Conservation (phyloP, 2,329 filamentous ascomycete genomes). For the Rhynchosporium graminicola region DNA sequence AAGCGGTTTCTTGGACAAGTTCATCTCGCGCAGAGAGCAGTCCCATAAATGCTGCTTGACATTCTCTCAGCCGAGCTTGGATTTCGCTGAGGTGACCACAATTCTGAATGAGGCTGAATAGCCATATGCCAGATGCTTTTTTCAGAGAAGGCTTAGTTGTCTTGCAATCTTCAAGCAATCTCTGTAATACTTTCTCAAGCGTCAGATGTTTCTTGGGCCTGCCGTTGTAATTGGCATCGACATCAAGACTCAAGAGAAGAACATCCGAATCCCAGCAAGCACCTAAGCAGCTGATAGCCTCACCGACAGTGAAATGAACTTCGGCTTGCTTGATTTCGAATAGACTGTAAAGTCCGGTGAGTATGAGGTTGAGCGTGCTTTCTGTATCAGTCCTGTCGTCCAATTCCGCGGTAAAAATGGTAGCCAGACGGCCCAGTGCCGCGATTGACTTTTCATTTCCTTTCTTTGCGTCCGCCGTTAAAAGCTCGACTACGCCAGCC, state of each 20-base stretch:
- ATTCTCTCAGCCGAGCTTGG: conserved; percentile 72
- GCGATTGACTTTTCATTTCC: conserved; percentile 80
- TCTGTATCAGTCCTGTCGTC: conserved; percentile 40
- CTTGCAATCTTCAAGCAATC: conserved; percentile 74
- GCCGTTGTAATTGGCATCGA: conserved; percentile 56
- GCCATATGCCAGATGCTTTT: conserved; percentile 93
- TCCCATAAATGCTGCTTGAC: conserved; percentile 83
- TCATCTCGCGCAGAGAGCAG: conserved; percentile 88
- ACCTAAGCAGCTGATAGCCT: conserved; percentile 77
- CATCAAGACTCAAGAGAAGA: conserved; percentile 72
- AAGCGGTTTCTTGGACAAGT: conserved; percentile 93
- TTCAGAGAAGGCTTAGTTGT: conserved; percentile 85
- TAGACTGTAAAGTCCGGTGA: conserved; percentile 70
- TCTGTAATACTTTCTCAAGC: conserved; percentile 54
- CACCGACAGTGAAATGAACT: conserved; percentile 86
- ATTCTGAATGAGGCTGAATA: conserved; percentile 87
- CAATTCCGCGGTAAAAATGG: conserved; percentile 54
- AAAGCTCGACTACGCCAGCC: conserved; percentile 54
- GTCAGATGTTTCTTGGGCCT: conserved; percentile 45
- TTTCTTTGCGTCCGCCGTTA: conserved; percentile 71
- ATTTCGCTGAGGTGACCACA: conserved; percentile 78
- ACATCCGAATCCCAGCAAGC: conserved; percentile 83
- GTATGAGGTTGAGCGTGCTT: conserved; percentile 53
- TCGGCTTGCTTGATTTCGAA: conserved; percentile 86
- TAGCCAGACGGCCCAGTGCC: conserved; percentile 76